These are phyloP conservation scores for Batkoa obscura DNA, from an alignment of 371 early-diverging fungal species.

Conservation along the genomic window DNA sequence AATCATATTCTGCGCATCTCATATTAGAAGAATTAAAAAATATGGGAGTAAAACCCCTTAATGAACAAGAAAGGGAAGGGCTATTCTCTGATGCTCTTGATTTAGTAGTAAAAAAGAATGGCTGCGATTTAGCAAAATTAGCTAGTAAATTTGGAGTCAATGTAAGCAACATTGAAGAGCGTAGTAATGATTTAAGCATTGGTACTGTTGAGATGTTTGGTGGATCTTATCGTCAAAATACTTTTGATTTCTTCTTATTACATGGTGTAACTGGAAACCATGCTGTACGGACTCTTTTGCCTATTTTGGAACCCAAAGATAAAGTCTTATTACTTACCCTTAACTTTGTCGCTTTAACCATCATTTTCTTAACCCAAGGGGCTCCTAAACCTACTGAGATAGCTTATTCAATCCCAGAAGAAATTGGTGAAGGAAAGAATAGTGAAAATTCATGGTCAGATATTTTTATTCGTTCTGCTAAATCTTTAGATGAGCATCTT, in stretches of 20 bases:
- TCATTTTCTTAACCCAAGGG: neutral
- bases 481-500: neutral
- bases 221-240: neutral
- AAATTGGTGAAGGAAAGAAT: neutral
- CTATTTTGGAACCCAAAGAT: neutral
- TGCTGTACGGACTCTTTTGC: neutral
- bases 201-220: neutral
- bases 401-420: neutral
- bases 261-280: constrained; percentile 6
- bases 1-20: neutral
- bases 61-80: no score
- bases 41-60: no score
- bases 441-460: neutral
- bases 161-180: neutral
- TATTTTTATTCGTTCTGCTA: no score
- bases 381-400: neutral
- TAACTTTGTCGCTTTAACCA: neutral
- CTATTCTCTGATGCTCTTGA: no score
- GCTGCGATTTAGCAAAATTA: no score
- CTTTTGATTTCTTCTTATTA: constrained; percentile 4
- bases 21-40: no score
- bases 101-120: neutral
- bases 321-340: neutral
- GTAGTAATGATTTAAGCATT: neutral
- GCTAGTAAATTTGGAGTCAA: neutral